These are phyloP conservation scores for Leccinum ambiguum DNA, from an alignment of 1,284 basidiomycete genomes.

Conservation along the genomic window DNA sequence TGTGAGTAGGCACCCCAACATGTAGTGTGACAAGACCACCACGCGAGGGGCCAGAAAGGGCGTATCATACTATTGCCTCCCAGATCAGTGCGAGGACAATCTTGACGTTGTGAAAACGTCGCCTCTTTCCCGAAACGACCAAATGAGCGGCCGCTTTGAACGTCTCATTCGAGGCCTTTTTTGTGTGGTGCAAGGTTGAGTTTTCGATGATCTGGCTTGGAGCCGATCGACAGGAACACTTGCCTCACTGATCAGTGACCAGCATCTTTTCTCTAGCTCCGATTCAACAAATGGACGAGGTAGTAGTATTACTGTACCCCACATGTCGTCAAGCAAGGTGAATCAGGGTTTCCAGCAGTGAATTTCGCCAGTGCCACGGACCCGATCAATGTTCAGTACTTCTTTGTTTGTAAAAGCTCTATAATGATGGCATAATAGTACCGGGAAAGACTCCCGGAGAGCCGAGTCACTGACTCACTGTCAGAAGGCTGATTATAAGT, in stretches of 20 bases:
- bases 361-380: no score
- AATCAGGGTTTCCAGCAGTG: no score
- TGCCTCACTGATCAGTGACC: constrained; percentile 59
- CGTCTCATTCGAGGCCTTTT: constrained; percentile 73
- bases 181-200: constrained; percentile 15
- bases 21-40: constrained; percentile 60
- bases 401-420: no score
- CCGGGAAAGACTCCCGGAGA: no score
- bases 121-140: constrained; percentile 66
- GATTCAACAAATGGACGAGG: no score
- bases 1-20: constrained; percentile 55
- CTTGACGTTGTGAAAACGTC: constrained; percentile 54
- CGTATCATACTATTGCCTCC: constrained; percentile 49
- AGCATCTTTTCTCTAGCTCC: no score
- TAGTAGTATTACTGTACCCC: no score
- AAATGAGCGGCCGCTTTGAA: constrained; percentile 76
- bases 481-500: no score
- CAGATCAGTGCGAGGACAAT: constrained; percentile 64
- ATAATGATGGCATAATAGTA: no score
- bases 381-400: no score
- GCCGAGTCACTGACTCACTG: no score
- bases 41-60: constrained; percentile 63
- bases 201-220: constrained; percentile 8
- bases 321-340: no score
- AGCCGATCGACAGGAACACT: constrained; percentile 18